Evolutionary conservation across 2,329 filamentous ascomycete species (phyloP), one percentile per base, ranked within the genome.

Genomic region (Dactylellina drechsleri): DNA sequence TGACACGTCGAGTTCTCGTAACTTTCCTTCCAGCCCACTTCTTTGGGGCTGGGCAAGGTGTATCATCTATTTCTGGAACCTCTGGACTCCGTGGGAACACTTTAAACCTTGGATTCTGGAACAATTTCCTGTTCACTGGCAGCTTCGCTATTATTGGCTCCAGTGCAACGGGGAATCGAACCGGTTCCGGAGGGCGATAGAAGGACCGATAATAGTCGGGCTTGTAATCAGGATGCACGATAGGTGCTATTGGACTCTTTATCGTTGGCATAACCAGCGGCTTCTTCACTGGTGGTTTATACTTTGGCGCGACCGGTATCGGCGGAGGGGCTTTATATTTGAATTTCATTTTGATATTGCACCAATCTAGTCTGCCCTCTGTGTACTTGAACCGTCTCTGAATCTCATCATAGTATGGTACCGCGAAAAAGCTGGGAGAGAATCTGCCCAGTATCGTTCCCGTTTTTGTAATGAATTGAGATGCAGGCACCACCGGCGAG

Each of bases 221-320:
- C 10, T 57, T 43, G 13, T 49, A 73, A 16, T 56, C 49, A 5
- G 68, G 61, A 31, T 61, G 20, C 18, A 54, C 54, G 15, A 73
- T 56, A 10, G 20, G 16, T n/a, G 45, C 20, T 15, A 47, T 20
- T 8, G 28, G 67, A 12, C 50, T 20, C 28, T 61, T 53, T 16
- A 28, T 57, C 15, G 61, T 52, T 4, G 68, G 61, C 61, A 73
- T 73, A 28, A 66, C 68, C 49, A 73, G 23, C n/a, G 54, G 54
- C 5, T 50, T 50, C 41, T 66, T 73, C 18, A 49, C 41, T 49
- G 52, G 28, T 41, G 45, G 36, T 36, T 52, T 66, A 3, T 52
- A 54, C 31, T 40, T 66, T 16, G 10, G 53, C n/a, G 36, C 26
- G 20, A 66, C 16, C 13, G 60, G 67, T 54, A 61, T 66, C 2